A percentile compares a stretch with the other conserved stretches of the same genome.
Evolutionary conservation across 2,329 filamentous ascomycete genomes (phyloP).

Genomic region (Neodidymelliopsis sp.): DNA sequence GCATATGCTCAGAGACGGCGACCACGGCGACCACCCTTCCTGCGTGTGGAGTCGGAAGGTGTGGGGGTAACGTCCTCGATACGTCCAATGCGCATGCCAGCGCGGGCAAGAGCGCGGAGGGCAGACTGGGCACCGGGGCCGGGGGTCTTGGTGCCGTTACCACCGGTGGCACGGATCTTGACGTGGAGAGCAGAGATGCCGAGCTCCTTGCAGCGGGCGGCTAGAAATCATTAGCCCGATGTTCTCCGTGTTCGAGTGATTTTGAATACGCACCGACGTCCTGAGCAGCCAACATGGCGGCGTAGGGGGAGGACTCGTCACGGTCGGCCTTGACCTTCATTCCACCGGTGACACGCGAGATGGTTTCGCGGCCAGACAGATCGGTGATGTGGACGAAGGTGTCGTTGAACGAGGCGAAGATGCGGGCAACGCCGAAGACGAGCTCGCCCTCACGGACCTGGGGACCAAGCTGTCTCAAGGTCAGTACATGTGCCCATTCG

Average conservation of each 20-base stretch:
- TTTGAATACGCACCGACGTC: constrained; percentile 60
- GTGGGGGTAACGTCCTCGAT: constrained; percentile 99
- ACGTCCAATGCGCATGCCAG: constrained; percentile 99
- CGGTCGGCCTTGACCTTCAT: constrained; percentile 99
- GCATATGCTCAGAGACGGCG: constrained; percentile 87
- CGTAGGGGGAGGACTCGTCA: constrained; percentile 99
- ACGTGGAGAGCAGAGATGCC: constrained; percentile 97
- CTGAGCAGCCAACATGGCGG: constrained; percentile 99
- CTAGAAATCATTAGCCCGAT: constrained; percentile 47
- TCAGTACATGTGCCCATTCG: not conserved
- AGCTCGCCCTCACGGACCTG: constrained; percentile 97
- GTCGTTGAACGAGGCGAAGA: constrained; percentile 81
- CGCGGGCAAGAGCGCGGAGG: constrained; percentile 97
- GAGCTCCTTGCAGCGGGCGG: constrained; percentile 85
- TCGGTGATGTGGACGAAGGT: constrained; percentile 95
- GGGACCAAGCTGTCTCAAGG: constrained; percentile 73
- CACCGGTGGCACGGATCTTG: constrained; percentile 99
- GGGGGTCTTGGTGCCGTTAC: constrained; percentile 99
- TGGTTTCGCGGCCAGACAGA: constrained; percentile 98
- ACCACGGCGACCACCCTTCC: constrained; percentile 99
- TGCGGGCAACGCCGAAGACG: constrained; percentile 97
- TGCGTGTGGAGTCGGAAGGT: constrained; percentile 97
- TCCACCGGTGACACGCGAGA: constrained; percentile 99
- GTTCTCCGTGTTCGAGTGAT: not conserved
- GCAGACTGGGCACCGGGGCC: constrained; percentile 99